Percentiles rank a stretch among this genome's conserved stretches.
Conservation (phyloP, 768 basidiomycete species). For the Dictyophora rubrovolvata region DNA sequence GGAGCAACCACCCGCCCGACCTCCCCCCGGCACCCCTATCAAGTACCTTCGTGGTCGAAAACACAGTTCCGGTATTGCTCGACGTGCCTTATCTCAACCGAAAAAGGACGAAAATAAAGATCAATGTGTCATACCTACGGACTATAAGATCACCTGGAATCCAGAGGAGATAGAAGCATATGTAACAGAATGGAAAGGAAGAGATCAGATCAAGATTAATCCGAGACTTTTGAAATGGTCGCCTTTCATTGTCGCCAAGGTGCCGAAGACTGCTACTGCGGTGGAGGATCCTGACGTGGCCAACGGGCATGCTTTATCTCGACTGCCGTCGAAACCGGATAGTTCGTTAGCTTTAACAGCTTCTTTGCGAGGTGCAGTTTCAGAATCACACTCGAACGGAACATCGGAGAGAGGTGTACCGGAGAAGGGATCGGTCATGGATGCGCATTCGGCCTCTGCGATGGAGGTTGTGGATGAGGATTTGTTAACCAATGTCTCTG, state of each 20-base stretch:
- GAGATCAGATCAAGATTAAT: constrained; percentile 59
- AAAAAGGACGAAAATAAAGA: constrained; percentile 42
- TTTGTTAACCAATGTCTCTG: not conserved
- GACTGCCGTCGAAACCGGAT: not conserved
- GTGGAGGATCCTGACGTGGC: not conserved
- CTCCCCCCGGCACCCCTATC: constrained; percentile 71
- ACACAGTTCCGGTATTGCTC: constrained; percentile 38
- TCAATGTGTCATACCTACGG: constrained; percentile 51
- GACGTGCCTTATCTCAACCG: constrained; percentile 50
- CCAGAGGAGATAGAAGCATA: constrained; percentile 53
- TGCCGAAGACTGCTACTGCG: not conserved
- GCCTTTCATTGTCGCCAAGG: constrained; percentile 63
- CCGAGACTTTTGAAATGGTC: constrained; percentile 69
- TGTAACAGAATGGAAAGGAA: constrained; percentile 59
- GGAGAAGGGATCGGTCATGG: not conserved
- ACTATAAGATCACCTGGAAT: constrained; percentile 74
- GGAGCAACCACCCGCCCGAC: constrained; percentile 36
- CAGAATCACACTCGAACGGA: not conserved
- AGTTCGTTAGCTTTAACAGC: not conserved
- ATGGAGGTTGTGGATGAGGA: constrained; percentile 3
- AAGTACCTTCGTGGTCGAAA: constrained; percentile 58
- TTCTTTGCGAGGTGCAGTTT: not conserved
- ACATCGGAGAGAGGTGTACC: not conserved
- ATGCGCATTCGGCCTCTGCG: not conserved
- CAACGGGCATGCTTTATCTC: constrained; percentile 3